phyloP scores from a whole-genome alignment of 495 filamentous ascomycete species.

The Aspergillus sclerotiicarbonarius region DNA sequence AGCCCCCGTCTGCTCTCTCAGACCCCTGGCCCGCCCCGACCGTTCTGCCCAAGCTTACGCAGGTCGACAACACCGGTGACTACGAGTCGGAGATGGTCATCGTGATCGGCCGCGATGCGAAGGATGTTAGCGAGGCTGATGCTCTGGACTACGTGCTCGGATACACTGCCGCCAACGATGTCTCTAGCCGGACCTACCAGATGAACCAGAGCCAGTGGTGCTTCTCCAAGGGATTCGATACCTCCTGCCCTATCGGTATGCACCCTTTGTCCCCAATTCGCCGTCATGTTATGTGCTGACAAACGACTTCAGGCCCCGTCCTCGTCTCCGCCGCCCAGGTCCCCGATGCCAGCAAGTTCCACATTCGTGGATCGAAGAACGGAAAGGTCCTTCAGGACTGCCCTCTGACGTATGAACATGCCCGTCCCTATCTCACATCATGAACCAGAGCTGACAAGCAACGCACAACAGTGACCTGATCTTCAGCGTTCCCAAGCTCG shows the following conservation, averaged over 20 bases:
- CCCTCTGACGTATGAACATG: conserved; percentile 1
- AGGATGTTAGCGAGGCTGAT: conserved; percentile 64
- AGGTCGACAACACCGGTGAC: conserved; percentile 57
- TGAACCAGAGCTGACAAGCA: conserved; percentile 2
- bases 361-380: conserved; percentile 66
- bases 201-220: conserved; percentile 78
- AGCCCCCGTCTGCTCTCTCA: conserved; percentile 67
- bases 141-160: conserved; percentile 77
- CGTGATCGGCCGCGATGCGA: conserved; percentile 68
- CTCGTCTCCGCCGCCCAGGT: conserved; percentile 53
- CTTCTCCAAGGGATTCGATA: conserved; percentile 81
- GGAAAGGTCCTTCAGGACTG: conserved; percentile 65
- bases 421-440: no score
- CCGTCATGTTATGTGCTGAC: background rate
- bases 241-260: conserved; percentile 61
- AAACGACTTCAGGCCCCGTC: conserved; percentile 40
- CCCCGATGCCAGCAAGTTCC: conserved; percentile 63
- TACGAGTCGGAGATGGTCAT: conserved; percentile 83
- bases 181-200: conserved; percentile 78
- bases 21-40: conserved; percentile 69
- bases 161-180: conserved; percentile 77
- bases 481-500: conserved; percentile 70
- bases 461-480: conserved; percentile 60
- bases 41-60: conserved; percentile 60
- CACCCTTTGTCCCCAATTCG: no score